These are phyloP conservation scores for Gamarada debralockiae DNA, from an alignment of 495 filamentous ascomycete species.

Conservation along the genomic window DNA sequence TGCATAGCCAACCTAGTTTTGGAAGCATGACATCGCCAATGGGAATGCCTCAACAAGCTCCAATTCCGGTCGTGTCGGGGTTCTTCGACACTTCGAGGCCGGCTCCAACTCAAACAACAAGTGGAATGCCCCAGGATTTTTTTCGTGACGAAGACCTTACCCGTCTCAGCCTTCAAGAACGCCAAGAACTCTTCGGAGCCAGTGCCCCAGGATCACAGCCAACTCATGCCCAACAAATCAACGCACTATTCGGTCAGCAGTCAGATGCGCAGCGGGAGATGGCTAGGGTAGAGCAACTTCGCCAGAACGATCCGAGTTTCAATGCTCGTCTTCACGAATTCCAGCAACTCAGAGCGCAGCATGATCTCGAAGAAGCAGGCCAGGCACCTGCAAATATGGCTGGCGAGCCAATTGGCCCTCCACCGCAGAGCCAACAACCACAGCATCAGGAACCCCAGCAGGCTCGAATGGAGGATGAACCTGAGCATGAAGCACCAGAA, in stretches of 20 bases:
- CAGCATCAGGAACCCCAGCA: slow-evolving; percentile 15
- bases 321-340: slow-evolving; percentile 51
- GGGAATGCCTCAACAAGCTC: slow-evolving; percentile 68
- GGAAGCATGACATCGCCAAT: slow-evolving; percentile 87
- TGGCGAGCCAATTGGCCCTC: slow-evolving; percentile 20
- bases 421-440: slow-evolving; percentile 17
- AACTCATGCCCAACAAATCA: slow-evolving; percentile 26
- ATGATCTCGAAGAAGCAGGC: slow-evolving; percentile 41
- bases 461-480: slow-evolving; percentile 17
- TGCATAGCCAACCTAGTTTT: slow-evolving; percentile 94
- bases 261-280: slow-evolving; percentile 47
- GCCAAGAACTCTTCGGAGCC: slow-evolving; percentile 19
- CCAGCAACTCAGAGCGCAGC: slow-evolving; percentile 51
- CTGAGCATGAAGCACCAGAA: slow-evolving; percentile 23
- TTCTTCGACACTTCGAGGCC: slow-evolving; percentile 63
- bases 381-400: slow-evolving; percentile 15
- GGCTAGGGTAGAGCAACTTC: slow-evolving; percentile 26
- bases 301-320: slow-evolving; percentile 45
- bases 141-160: slow-evolving; percentile 43
- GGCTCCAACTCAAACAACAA: slow-evolving; percentile 19
- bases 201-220: slow-evolving; percentile 23
- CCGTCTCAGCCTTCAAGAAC: slow-evolving; percentile 35
- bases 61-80: slow-evolving; percentile 53
- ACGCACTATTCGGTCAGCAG: slow-evolving; percentile 41
- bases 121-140: slow-evolving; percentile 32